Evolutionary conservation across 1,139 yeast species (phyloP).

Genomic region (Pichia sp.): DNA sequence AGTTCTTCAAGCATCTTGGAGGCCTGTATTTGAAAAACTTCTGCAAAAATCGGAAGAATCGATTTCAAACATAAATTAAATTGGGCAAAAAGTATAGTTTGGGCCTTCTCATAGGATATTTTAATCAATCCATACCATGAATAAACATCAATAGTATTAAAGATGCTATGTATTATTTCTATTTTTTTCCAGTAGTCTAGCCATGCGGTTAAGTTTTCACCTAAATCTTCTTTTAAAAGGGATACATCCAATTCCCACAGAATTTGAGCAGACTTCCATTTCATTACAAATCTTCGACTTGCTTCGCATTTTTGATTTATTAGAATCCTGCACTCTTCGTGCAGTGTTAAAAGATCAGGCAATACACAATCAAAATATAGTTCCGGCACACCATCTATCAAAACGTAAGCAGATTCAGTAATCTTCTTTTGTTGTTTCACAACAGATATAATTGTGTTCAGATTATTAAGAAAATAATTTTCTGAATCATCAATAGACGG

Average conservation of each 20-base stretch:
- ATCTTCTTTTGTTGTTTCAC: constrained; percentile 4
- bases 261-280: constrained; percentile 52
- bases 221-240: constrained; percentile 22
- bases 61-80: constrained; percentile 53
- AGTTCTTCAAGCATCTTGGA: no score
- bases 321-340: no score
- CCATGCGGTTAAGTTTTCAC: constrained; percentile 39
- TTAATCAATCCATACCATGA: constrained; percentile 34
- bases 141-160: constrained; percentile 42
- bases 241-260: constrained; percentile 42
- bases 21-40: no score
- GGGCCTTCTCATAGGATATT: constrained; percentile 44
- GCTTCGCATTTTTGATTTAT: no score
- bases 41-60: constrained; percentile 29
- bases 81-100: constrained; percentile 43
- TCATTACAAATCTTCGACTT: constrained; percentile 2
- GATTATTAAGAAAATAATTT: not conserved
- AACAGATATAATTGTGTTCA: constrained; percentile 3
- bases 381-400: constrained; percentile 12
- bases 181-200: constrained; percentile 36
- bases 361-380: no score
- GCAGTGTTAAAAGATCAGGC: no score
- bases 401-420: constrained; percentile 29
- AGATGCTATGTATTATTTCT: constrained; percentile 35
- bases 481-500: constrained; percentile 2